phyloP scores from a whole-genome alignment of 257 asterid genomes.

The Anisodus acutangulus region DNA sequence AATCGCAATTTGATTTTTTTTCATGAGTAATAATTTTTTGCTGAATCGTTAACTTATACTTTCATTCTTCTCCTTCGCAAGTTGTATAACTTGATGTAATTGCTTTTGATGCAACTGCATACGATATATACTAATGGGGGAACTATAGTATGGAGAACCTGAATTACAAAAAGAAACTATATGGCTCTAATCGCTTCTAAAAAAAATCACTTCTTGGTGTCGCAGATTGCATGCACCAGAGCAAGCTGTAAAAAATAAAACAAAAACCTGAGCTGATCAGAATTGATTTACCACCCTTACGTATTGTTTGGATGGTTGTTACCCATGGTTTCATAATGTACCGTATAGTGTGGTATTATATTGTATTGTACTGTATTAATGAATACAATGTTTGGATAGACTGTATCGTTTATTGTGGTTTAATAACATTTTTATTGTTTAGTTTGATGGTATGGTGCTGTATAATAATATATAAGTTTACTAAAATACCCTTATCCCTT shows the following conservation, averaged over 20 bases:
- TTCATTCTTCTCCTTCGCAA: not conserved
- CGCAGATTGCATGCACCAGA: not conserved
- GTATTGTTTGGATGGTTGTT: too few relatives aligned
- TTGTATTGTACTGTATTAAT: too few relatives aligned
- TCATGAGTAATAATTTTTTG: not conserved
- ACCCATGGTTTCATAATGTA: too few relatives aligned
- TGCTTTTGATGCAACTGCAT: not conserved
- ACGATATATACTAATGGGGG: not conserved
- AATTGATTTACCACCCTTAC: not conserved
- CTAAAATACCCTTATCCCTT: too few relatives aligned
- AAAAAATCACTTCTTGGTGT: not conserved
- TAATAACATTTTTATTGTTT: too few relatives aligned
- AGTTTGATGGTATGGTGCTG: too few relatives aligned
- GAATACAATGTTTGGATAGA: too few relatives aligned
- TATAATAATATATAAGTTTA: too few relatives aligned
- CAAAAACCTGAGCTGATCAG: not conserved
- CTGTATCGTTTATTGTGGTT: too few relatives aligned
- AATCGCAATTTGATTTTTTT: not conserved
- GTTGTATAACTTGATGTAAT: conserved; percentile 5
- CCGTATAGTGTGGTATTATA: too few relatives aligned
- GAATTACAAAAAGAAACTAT: not conserved
- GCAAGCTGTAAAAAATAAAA: not conserved
- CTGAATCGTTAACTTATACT: not conserved
- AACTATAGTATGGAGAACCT: not conserved
- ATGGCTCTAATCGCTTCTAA: not conserved